phyloP scores from a whole-genome alignment of 2,329 filamentous ascomycete species.

The Paraphaeosphaeria minitans region DNA sequence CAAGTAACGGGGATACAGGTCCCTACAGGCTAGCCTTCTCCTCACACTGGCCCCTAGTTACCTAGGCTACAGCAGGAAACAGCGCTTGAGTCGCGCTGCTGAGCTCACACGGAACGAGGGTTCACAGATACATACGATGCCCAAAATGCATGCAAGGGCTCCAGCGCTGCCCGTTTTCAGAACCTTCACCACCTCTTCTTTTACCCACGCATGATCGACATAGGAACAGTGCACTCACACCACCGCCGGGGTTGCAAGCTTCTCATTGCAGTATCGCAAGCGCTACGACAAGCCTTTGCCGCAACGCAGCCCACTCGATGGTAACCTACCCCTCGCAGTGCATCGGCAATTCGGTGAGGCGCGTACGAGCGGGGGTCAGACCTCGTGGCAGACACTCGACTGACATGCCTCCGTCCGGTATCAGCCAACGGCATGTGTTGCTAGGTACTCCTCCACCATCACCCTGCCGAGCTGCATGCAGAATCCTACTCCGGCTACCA shows the following conservation, averaged over 20 bases:
- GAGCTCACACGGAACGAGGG: not conserved
- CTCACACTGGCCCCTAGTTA: not conserved
- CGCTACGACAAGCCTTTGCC: constrained; percentile 15
- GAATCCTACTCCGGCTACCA: constrained; percentile 15
- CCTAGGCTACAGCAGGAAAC: not conserved
- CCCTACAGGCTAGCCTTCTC: not conserved
- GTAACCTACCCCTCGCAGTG: constrained; percentile 10
- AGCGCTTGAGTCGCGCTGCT: not conserved
- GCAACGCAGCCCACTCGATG: constrained; percentile 16
- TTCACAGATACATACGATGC: not conserved
- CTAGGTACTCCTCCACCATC: constrained; percentile 6
- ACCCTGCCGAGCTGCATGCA: constrained; percentile 14
- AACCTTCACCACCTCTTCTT: constrained; percentile 9
- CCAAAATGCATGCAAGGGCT: not conserved
- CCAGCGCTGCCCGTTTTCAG: not conserved
- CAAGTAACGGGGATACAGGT: not conserved
- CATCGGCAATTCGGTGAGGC: constrained; percentile 17
- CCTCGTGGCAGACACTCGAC: constrained; percentile 24
- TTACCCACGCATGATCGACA: not conserved
- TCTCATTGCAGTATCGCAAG: constrained; percentile 19
- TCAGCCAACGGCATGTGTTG: constrained; percentile 13
- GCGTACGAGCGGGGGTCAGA: constrained; percentile 10
- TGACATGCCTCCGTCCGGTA: constrained; percentile 12
- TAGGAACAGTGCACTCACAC: constrained; percentile 5
- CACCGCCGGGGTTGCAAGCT: constrained; percentile 12